phyloP scores from a whole-genome alignment of 1,139 yeast genomes.

The Pichia sp. region DNA sequence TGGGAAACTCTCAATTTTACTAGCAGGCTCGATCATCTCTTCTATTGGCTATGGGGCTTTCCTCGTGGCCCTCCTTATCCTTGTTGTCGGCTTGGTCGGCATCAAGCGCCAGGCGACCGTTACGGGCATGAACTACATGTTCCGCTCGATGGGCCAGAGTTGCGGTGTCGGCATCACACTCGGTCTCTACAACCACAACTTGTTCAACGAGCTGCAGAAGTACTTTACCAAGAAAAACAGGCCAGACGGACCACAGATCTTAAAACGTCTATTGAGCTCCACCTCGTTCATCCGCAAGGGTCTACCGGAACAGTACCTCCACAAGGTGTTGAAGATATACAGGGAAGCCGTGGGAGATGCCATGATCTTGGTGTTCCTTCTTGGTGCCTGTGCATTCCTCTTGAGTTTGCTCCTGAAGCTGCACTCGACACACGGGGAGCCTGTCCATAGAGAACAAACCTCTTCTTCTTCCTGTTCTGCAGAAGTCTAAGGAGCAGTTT shows the following conservation, averaged over 20 bases:
- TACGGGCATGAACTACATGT: conserved; percentile 42
- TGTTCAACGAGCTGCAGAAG: conserved; percentile 30
- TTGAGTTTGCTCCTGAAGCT: conserved; percentile 26
- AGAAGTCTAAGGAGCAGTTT: neutral
- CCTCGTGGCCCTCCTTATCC: conserved; percentile 40
- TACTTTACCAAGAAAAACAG: conserved; percentile 27
- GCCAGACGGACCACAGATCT: conserved; percentile 30
- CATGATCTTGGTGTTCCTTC: conserved; percentile 23
- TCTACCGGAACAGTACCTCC: conserved; percentile 28
- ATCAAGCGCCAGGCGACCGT: conserved; percentile 37
- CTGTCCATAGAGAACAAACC: neutral
- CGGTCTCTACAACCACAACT: conserved; percentile 35
- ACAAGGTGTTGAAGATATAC: conserved; percentile 29
- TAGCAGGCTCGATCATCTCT: conserved; percentile 38
- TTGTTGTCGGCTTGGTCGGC: conserved; percentile 43
- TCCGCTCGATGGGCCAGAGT: conserved; percentile 47
- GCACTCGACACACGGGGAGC: conserved; percentile 15
- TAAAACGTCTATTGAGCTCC: conserved; percentile 32
- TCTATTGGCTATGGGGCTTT: conserved; percentile 44
- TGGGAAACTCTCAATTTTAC: conserved; percentile 31
- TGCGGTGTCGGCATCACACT: conserved; percentile 44
- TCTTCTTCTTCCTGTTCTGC: neutral
- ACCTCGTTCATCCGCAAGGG: conserved; percentile 35
- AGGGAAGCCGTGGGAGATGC: conserved; percentile 28
- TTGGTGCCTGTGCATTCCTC: conserved; percentile 21